A percentile compares a stretch with the other conserved stretches of the same genome.
Conservation (phyloP, 106 monocot species). For the Chionographis japonica region DNA sequence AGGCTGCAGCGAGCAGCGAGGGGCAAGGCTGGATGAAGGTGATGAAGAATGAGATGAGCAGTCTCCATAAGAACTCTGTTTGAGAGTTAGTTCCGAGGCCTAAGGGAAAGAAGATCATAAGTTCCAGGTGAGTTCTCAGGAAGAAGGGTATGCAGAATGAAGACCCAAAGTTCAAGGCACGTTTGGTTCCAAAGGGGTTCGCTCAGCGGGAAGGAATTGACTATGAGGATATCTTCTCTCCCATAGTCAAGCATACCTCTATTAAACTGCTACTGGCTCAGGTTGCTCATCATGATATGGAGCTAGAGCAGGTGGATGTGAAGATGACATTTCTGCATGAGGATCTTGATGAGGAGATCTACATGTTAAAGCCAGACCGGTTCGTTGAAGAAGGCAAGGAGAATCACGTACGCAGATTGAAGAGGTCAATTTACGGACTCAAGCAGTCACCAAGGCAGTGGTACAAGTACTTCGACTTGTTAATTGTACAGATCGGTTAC, state of each 20-base stretch:
- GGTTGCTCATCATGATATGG: not conserved
- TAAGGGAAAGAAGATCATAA: no score
- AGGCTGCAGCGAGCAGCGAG: no score
- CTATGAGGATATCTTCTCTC: not conserved
- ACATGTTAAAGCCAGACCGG: not conserved
- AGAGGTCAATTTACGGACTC: not conserved
- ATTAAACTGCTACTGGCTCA: no score
- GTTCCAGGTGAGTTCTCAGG: no score
- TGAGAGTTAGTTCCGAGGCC: no score
- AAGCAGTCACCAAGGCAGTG: slow-evolving; percentile 5
- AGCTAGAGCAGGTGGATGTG: slow-evolving; percentile 5
- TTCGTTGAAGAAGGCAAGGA: not conserved
- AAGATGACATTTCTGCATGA: slow-evolving; percentile 6
- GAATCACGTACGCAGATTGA: not conserved
- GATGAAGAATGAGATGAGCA: no score
- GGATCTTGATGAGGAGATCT: slow-evolving; percentile 4
- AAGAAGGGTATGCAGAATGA: no score
- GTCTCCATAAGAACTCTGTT: no score
- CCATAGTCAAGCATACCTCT: not conserved
- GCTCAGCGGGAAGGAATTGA: not conserved
- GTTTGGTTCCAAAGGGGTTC: not conserved
- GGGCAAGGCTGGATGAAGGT: no score
- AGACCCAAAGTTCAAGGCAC: not conserved
- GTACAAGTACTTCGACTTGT: slow-evolving; percentile 7
- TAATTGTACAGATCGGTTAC: no score